Evolutionary conservation across 306 rosid genomes (phyloP).

Genomic region (Castanea sativa): DNA sequence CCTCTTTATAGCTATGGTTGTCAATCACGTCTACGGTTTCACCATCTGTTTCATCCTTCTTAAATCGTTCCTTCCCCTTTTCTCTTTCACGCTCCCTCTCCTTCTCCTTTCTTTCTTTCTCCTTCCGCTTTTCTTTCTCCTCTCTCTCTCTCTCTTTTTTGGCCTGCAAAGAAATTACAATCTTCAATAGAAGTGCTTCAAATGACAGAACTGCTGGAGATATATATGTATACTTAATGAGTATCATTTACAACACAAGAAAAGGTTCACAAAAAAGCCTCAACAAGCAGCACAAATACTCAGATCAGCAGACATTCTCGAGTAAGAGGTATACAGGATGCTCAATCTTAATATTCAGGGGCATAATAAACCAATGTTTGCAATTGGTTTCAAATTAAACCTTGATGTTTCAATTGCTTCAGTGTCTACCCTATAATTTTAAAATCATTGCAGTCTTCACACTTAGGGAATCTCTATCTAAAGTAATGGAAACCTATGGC

Average conservation of each 20-base stretch:
- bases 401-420: too few species aligned
- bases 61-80: constrained; percentile 73
- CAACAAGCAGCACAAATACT: neutral
- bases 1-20: constrained; percentile 73
- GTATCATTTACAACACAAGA: neutral
- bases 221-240: neutral
- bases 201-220: neutral
- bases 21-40: constrained; percentile 64
- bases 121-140: constrained; percentile 46
- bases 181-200: neutral
- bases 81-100: constrained; percentile 90
- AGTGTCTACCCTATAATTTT: too few species aligned
- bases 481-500: too few species aligned
- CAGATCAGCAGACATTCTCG: neutral
- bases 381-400: too few species aligned
- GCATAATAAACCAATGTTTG: too few species aligned
- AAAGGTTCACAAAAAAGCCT: neutral
- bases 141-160: constrained; percentile 85
- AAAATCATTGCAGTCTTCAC: too few species aligned
- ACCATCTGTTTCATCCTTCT: constrained; percentile 89
- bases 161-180: constrained; percentile 46
- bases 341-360: neutral
- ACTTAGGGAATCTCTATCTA: too few species aligned
- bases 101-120: constrained; percentile 68
- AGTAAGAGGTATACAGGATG: neutral